A percentile compares a stretch with the other conserved stretches of the same genome.
Evolutionary conservation across 2,329 filamentous ascomycete genomes (phyloP).

Genomic region (Falciphora oryzae): DNA sequence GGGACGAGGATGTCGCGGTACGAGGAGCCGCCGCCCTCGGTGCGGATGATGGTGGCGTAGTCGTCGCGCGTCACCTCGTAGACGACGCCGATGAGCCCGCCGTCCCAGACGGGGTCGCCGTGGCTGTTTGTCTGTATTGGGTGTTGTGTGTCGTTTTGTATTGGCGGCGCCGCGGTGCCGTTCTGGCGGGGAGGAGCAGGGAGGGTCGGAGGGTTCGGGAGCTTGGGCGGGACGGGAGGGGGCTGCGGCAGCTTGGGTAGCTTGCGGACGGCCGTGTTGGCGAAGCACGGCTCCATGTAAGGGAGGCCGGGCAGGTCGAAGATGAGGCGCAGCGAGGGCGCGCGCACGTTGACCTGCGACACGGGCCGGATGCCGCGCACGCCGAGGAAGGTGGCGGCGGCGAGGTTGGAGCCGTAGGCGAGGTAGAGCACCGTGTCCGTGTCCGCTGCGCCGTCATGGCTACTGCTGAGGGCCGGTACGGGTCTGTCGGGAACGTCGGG

Average conservation of each 20-base stretch:
- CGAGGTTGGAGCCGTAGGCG: slow-evolving; percentile 89
- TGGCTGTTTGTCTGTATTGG: slow-evolving; percentile 32
- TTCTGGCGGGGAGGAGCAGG: slow-evolving; percentile 11
- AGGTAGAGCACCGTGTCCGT: slow-evolving; percentile 61
- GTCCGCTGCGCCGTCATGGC: slow-evolving; percentile 16
- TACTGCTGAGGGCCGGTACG: slow-evolving; percentile 9
- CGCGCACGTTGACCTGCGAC: slow-evolving; percentile 73
- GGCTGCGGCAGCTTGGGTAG: slow-evolving; percentile 35
- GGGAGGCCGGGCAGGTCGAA: slow-evolving; percentile 85
- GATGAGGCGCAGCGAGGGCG: slow-evolving; percentile 69
- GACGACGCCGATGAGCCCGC: slow-evolving; percentile 84
- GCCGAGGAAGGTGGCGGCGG: slow-evolving; percentile 71
- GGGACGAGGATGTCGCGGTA: slow-evolving; percentile 80
- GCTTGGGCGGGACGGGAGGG: slow-evolving; percentile 21
- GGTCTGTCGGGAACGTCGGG: slow-evolving; percentile 17
- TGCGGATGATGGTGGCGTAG: slow-evolving; percentile 80
- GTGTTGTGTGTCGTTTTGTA: background rate
- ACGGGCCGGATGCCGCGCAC: slow-evolving; percentile 73
- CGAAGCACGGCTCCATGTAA: slow-evolving; percentile 88
- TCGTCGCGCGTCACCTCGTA: slow-evolving; percentile 86
- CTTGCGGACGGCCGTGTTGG: slow-evolving; percentile 65
- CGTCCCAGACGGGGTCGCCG: slow-evolving; percentile 60
- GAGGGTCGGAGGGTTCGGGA: slow-evolving; percentile 18
- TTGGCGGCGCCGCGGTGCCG: background rate
- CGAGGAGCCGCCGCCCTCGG: slow-evolving; percentile 79